A percentile compares a stretch with the other conserved stretches of the same genome.
Conservation (phyloP, 768 basidiomycete species). For the Russula emetica region DNA sequence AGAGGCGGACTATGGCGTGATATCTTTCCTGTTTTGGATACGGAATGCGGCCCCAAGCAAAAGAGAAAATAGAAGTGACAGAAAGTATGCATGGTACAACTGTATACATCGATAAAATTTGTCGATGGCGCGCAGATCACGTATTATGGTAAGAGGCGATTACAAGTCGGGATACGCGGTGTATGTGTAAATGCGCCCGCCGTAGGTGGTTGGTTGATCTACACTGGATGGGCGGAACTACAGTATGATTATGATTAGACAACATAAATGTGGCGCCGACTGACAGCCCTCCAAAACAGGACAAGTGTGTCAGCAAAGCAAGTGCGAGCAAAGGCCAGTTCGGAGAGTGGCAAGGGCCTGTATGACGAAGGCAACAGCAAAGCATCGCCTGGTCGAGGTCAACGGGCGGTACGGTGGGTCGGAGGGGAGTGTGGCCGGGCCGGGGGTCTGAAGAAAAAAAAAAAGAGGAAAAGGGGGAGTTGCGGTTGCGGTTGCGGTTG, state of each 20-base stretch:
- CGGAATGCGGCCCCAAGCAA: neutral
- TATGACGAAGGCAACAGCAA: neutral
- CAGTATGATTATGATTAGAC: too few species aligned
- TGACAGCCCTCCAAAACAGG: too few species aligned
- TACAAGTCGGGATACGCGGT: slow-evolving; percentile 10
- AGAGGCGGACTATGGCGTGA: neutral
- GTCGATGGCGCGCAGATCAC: slow-evolving; percentile 19
- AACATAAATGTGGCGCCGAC: neutral
- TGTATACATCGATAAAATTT: slow-evolving; percentile 1
- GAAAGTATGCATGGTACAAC: neutral
- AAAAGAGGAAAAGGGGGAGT: neutral
- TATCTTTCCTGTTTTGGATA: neutral
- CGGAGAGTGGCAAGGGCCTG: neutral
- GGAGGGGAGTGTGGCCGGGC: slow-evolving; percentile 1
- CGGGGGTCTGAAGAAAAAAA: neutral
- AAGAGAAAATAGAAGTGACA: neutral
- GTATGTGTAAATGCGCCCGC: slow-evolving; percentile 12
- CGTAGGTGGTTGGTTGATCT: neutral
- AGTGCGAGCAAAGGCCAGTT: neutral
- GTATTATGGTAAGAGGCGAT: neutral
- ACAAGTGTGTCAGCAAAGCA: neutral
- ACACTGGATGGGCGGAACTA: neutral
- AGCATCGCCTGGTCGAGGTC: neutral
- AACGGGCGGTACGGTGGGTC: neutral
- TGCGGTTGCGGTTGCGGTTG: neutral